Percentiles rank a stretch among this genome's conserved stretches.
These are phyloP conservation scores for Umbelopsis isabellina DNA, from an alignment of 192 early-diverging fungal species.

Conservation along the genomic window DNA sequence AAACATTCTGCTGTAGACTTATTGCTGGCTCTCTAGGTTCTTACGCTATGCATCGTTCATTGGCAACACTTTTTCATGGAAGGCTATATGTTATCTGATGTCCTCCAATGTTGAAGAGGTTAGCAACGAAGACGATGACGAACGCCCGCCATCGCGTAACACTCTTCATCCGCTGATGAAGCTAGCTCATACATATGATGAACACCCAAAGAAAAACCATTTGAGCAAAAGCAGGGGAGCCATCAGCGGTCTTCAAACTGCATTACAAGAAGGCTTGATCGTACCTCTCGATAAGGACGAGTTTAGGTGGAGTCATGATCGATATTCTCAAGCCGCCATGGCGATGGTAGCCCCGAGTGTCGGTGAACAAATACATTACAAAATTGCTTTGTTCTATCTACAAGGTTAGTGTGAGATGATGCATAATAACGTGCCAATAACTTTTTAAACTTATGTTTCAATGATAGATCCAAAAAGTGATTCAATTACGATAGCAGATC, in stretches of 20 bases:
- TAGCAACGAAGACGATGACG: background rate
- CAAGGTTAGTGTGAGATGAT: conserved; percentile 7
- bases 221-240: conserved; percentile 16
- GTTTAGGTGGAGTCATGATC: conserved; percentile 40
- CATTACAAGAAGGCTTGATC: conserved; percentile 36
- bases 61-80: conserved; percentile 39
- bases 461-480: conserved; percentile 22
- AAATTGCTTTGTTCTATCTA: conserved; percentile 33
- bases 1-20: background rate
- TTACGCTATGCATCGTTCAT: conserved; percentile 41
- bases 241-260: conserved; percentile 37
- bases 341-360: conserved; percentile 25
- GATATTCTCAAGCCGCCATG: conserved; percentile 42
- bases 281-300: conserved; percentile 35
- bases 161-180: conserved; percentile 3
- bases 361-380: conserved; percentile 36
- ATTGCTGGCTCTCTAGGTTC: conserved; percentile 2
- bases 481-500: conserved; percentile 29
- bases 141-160: background rate
- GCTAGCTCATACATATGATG: conserved; percentile 14
- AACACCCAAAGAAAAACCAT: background rate
- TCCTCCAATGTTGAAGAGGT: background rate
- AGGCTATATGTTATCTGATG: conserved; percentile 37
- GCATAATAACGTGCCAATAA: background rate
- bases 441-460: background rate